Base-by-base conservation (phyloP, 164 flowering plant species). In the Vitis rupestris region DNA sequence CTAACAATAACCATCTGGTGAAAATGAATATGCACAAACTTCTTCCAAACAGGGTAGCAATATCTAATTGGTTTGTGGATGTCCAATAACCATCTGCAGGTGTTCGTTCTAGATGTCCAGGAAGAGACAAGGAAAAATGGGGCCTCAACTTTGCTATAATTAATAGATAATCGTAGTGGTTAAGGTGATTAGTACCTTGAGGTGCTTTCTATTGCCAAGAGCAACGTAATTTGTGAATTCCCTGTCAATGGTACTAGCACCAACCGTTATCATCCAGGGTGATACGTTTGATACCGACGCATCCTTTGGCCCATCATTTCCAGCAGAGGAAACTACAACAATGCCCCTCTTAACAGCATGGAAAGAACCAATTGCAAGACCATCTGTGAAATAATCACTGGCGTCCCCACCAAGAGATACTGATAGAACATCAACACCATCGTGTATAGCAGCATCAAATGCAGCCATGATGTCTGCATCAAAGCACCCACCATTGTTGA, bases 241-340 rank as follows among this genome's bases (percentile, higher is more conserved):
- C 2, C 94, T 75, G 62, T 91, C 93, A 12, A 86, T 70, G 3
- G 94, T 82, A 76, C 92, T 87, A 1, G 94, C 97, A 1, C 81
- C 97, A 4, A 91, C 89, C 0, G 92, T 91, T 6, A 89, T 8
- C 1, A 83, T 68, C 97, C 97, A 91, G 0, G 97, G 94, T 0
- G 91, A 75, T 7, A 83, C 54, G 57, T 89, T 89, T 1, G 84
- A 49, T 0, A 86, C 88, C 0, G 88, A 63, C 0, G 76, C 78
- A 2, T 67, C 71, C 0, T 0, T 2, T 0, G 92, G 92, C 10
- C 94, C 94, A 0, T 70, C 61, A 27, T 89, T 91, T 0, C 97
- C 97, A 19, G 88, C 97, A 0, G 93, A 80, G 56, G 68, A 19
- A 17, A 89, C 89, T 4, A 88, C 92, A 12, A 65, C 59, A 31